Percentiles rank a stretch among this genome's conserved stretches.
These are phyloP conservation scores for Wickerhamiella nectarea DNA, from an alignment of 805 yeast species.

Conservation along the genomic window DNA sequence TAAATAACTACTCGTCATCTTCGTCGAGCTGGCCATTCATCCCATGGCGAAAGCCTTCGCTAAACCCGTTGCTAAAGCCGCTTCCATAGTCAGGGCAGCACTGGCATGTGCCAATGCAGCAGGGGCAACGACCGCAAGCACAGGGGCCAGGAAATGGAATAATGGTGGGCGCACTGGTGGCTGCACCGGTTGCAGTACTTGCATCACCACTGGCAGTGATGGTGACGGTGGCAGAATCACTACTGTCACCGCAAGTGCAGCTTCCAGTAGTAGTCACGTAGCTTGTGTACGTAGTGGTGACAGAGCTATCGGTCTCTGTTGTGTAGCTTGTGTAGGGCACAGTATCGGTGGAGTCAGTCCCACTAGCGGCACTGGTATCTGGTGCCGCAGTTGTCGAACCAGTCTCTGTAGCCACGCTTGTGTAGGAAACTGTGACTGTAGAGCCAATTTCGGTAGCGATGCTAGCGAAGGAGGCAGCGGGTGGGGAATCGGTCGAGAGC, in stretches of 20 bases:
- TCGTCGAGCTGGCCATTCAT: neutral
- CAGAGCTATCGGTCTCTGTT: neutral
- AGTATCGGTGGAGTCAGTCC: neutral
- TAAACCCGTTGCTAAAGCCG: constrained; percentile 6
- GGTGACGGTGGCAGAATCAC: neutral
- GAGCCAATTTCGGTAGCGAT: neutral
- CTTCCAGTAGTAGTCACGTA: neutral
- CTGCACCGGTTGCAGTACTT: neutral
- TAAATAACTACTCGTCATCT: neutral
- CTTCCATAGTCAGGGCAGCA: constrained; percentile 5
- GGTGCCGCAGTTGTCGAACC: neutral
- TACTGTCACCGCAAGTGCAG: neutral
- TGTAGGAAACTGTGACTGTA: neutral
- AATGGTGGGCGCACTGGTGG: neutral
- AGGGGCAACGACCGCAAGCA: constrained; percentile 7
- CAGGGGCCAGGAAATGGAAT: constrained; percentile 1
- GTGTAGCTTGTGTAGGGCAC: neutral
- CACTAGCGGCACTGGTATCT: neutral
- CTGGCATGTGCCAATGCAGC: constrained; percentile 26
- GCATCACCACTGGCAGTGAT: neutral
- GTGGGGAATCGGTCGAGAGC: neutral
- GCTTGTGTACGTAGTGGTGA: neutral
- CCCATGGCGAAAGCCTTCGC: constrained; percentile 6
- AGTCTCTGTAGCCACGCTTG: neutral
- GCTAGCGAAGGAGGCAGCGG: neutral